Evolutionary conservation across 1,139 yeast genomes (phyloP).

Genomic region (Debaryomyces fabryi): DNA sequence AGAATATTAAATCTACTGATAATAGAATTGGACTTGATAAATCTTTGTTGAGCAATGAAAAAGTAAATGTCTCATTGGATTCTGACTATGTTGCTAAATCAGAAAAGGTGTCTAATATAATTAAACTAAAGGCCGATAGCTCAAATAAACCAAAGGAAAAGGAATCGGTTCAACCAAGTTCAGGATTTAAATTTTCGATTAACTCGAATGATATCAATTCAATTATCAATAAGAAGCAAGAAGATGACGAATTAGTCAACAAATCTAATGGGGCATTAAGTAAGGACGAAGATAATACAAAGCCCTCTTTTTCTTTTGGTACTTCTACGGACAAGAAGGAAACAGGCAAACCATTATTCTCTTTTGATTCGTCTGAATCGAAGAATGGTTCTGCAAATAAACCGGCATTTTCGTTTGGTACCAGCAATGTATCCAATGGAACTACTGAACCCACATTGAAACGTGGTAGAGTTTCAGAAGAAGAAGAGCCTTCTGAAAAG

Average conservation of each 20-base stretch:
- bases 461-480: neutral
- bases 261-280: conserved; percentile 3
- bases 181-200: conserved; percentile 41
- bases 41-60: conserved; percentile 20
- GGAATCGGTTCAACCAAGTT: conserved; percentile 31
- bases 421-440: neutral
- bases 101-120: conserved; percentile 23
- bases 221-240: conserved; percentile 24
- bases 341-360: conserved; percentile 3
- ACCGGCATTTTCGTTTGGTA: conserved; percentile 16
- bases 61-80: conserved; percentile 27
- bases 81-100: conserved; percentile 29
- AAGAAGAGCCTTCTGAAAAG: neutral
- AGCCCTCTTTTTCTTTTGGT: conserved; percentile 14
- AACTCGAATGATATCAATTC: conserved; percentile 29
- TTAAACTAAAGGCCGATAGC: conserved; percentile 8
- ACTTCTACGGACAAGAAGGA: conserved; percentile 10
- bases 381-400: neutral
- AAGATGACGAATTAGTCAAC: conserved; percentile 16
- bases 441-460: neutral
- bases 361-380: conserved; percentile 9
- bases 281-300: neutral
- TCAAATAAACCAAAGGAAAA: conserved; percentile 12
- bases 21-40: conserved; percentile 24
- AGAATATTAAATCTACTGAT: conserved; percentile 17